Percentiles rank a stretch among this genome's conserved stretches.
These are phyloP conservation scores for Penicillium sp. DNA, from an alignment of 2,329 filamentous ascomycete genomes.

Conservation along the genomic window DNA sequence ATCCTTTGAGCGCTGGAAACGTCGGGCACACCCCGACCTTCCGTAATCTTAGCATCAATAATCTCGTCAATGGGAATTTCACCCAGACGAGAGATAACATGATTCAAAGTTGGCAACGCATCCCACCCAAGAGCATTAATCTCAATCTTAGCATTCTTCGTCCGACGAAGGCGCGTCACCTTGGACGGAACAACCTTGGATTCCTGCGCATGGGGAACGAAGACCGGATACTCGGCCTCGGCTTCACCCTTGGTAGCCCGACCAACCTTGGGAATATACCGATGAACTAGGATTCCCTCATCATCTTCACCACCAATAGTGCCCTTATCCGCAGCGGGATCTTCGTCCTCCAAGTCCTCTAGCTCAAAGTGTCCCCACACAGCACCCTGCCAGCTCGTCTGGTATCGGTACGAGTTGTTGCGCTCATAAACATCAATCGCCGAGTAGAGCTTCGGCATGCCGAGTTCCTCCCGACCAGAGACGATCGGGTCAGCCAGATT, in stretches of 20 bases:
- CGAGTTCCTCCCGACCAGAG: constrained; percentile 63
- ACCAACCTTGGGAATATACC: constrained; percentile 62
- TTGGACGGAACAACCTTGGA: constrained; percentile 36
- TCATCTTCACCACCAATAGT: constrained; percentile 38
- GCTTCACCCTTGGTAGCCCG: constrained; percentile 52
- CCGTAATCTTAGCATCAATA: constrained; percentile 59
- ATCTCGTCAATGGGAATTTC: constrained; percentile 63
- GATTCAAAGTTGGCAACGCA: constrained; percentile 63
- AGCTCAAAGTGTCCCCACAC: constrained; percentile 46
- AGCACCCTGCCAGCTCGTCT: constrained; percentile 50
- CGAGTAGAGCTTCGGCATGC: constrained; percentile 64
- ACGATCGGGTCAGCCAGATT: constrained; percentile 63
- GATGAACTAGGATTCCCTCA: constrained; percentile 58
- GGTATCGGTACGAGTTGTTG: constrained; percentile 43
- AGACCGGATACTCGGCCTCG: constrained; percentile 59
- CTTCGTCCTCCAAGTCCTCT: constrained; percentile 39
- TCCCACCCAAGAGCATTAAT: constrained; percentile 59
- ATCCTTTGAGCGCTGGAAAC: constrained; percentile 36
- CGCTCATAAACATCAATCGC: constrained; percentile 52
- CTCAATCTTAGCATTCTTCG: constrained; percentile 50
- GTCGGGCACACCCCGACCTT: constrained; percentile 56
- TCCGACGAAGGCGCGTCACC: constrained; percentile 27
- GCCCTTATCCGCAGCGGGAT: constrained; percentile 24
- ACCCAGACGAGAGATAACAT: constrained; percentile 56
- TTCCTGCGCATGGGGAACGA: constrained; percentile 40